These are phyloP conservation scores for Pseudogymnoascus sp. DNA, from an alignment of 2,329 filamentous ascomycete species.

Conservation along the genomic window DNA sequence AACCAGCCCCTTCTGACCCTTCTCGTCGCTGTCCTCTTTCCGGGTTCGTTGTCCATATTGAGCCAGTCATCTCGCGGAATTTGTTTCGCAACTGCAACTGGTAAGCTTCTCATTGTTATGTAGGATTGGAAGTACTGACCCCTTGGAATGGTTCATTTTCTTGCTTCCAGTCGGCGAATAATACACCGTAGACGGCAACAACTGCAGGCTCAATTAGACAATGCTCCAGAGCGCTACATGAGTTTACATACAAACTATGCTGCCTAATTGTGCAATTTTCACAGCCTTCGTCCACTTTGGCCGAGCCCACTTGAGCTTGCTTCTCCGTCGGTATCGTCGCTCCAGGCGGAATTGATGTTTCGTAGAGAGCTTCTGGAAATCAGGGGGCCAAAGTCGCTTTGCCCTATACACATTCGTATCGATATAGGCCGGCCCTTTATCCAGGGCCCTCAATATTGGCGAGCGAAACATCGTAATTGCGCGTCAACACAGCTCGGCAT, in stretches of 20 bases:
- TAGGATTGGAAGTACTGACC: constrained; percentile 31
- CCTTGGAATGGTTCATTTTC: constrained; percentile 42
- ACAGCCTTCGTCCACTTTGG: constrained; percentile 59
- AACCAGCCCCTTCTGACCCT: constrained; percentile 17
- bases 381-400: constrained; percentile 71
- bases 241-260: constrained; percentile 23
- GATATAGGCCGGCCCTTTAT: constrained; percentile 24
- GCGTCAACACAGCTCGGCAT: neutral
- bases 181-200: constrained; percentile 48
- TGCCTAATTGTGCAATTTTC: constrained; percentile 51
- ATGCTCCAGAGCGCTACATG: neutral
- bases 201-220: constrained; percentile 31
- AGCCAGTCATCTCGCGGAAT: constrained; percentile 34
- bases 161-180: constrained; percentile 53
- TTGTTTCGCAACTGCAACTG: constrained; percentile 32
- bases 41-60: constrained; percentile 24
- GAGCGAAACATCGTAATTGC: constrained; percentile 39
- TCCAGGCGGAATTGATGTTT: constrained; percentile 74
- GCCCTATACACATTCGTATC: constrained; percentile 54
- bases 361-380: constrained; percentile 60
- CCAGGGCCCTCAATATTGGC: constrained; percentile 36
- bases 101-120: constrained; percentile 8
- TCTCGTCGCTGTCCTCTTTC: constrained; percentile 20
- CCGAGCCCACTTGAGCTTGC: constrained; percentile 53
- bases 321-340: constrained; percentile 67